Evolutionary conservation across 768 basidiomycete genomes (phyloP).

Genomic region (Kwoniella bestiolae): DNA sequence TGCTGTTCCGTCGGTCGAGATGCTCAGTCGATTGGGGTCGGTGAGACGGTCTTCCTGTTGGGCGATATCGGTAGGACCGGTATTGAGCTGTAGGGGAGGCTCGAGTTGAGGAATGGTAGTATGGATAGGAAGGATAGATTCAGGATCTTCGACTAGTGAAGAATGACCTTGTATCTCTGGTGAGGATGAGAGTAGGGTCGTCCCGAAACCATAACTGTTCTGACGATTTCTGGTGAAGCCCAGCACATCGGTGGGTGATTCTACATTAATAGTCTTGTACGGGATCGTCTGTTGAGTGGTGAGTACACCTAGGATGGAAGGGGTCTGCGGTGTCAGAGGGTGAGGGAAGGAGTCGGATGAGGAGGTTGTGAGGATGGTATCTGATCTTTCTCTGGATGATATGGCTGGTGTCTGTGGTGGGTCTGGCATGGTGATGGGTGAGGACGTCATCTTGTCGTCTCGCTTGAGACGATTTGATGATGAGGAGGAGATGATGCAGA

Average conservation of each 20-base stretch:
- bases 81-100: not conserved
- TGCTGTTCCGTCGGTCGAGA: not conserved
- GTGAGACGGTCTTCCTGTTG: not conserved
- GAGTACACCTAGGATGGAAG: conserved; percentile 22
- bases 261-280: not conserved
- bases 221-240: not conserved
- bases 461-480: not conserved
- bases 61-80: not conserved
- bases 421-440: not conserved
- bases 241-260: not conserved
- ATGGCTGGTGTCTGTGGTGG: not conserved
- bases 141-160: not conserved
- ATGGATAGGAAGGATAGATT: not conserved
- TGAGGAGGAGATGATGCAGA: not conserved
- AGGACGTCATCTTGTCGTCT: conserved; percentile 3
- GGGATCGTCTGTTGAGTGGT: not conserved
- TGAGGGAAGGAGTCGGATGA: conserved; percentile 22
- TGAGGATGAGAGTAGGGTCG: not conserved
- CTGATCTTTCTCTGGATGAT: conserved; percentile 15
- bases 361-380: conserved; percentile 27
- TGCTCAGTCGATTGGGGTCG: not conserved
- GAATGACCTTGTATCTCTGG: not conserved
- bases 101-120: not conserved
- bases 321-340: conserved; percentile 24
- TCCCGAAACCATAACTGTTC: conserved; percentile 21